A percentile compares a stretch with the other conserved stretches of the same genome.
phyloP scores from a whole-genome alignment of 441 rosid species.

The Pelargonium cotyledonis region DNA sequence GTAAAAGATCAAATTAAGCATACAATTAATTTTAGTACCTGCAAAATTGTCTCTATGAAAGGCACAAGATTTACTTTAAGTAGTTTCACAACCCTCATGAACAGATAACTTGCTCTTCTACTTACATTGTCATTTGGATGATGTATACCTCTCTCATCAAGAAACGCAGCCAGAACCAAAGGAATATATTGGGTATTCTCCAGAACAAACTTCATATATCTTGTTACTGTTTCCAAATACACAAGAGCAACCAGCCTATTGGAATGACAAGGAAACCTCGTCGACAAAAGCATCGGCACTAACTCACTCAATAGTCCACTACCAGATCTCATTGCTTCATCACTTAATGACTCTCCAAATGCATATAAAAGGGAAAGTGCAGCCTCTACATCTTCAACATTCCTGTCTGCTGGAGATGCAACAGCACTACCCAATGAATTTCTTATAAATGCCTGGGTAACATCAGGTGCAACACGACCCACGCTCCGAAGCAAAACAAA shows the following conservation, averaged over 20 bases:
- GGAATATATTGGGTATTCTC: conserved; percentile 65
- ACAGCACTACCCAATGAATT: conserved; percentile 63
- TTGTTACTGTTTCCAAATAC: conserved; percentile 68
- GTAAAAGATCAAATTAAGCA: neutral
- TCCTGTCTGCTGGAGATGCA: conserved; percentile 51
- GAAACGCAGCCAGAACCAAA: conserved; percentile 68
- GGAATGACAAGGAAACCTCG: conserved; percentile 74
- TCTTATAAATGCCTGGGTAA: conserved; percentile 63
- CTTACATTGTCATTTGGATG: conserved; percentile 75
- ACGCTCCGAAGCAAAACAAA: conserved; percentile 72
- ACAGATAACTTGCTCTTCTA: conserved; percentile 82
- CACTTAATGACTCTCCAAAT: conserved; percentile 74
- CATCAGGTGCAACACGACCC: conserved; percentile 81
- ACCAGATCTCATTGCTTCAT: conserved; percentile 64
- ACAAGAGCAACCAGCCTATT: conserved; percentile 80
- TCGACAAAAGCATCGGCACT: conserved; percentile 65
- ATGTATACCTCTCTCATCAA: conserved; percentile 89
- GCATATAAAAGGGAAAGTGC: conserved; percentile 89
- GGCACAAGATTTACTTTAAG: conserved; percentile 87
- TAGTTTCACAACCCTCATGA: conserved; percentile 79
- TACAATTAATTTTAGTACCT: conserved; percentile 34
- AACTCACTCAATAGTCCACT: conserved; percentile 61
- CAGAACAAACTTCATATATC: conserved; percentile 78
- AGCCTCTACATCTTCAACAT: conserved; percentile 91
- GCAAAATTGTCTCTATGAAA: conserved; percentile 72